Evolutionary conservation across 2,329 filamentous ascomycete species (phyloP).

Genomic region (Clarireedia homoeocarpa): DNA sequence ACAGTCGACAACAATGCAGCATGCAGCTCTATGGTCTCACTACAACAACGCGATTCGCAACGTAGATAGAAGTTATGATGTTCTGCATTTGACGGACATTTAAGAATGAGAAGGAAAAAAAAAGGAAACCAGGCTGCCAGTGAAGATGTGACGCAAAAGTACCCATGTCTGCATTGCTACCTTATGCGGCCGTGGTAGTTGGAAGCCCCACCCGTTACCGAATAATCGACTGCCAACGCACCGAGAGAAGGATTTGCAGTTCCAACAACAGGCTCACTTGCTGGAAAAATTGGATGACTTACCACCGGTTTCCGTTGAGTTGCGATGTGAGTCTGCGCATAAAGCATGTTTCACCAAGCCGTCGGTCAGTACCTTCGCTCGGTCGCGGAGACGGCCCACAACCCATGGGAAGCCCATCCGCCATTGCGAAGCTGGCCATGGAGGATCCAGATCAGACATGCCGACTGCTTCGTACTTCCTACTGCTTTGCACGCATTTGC

Average conservation of each 20-base stretch:
- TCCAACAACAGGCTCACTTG: neutral
- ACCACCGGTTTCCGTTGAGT: too few species aligned
- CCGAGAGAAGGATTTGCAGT: neutral
- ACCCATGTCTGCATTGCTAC: conserved; percentile 6
- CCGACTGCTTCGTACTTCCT: too few species aligned
- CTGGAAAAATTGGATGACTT: too few species aligned
- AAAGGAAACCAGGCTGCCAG: conserved; percentile 8
- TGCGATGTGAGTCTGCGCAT: too few species aligned
- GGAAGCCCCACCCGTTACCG: conserved; percentile 6
- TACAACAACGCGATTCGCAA: conserved; percentile 2
- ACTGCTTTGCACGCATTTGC: too few species aligned
- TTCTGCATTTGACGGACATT: neutral
- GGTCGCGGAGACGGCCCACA: too few species aligned
- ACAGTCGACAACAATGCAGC: neutral
- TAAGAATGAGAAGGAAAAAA: neutral
- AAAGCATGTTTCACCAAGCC: too few species aligned
- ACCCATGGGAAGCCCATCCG: too few species aligned
- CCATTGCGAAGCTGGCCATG: too few species aligned
- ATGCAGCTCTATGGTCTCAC: conserved; percentile 7
- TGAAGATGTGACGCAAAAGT: neutral
- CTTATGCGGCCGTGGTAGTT: conserved; percentile 5
- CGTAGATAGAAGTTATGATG: neutral
- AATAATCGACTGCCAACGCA: conserved; percentile 8
- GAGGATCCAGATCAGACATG: too few species aligned
- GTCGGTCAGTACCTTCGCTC: too few species aligned